Conservation (phyloP, 2,329 filamentous ascomycete genomes). For the Leptodontidium sp. region DNA sequence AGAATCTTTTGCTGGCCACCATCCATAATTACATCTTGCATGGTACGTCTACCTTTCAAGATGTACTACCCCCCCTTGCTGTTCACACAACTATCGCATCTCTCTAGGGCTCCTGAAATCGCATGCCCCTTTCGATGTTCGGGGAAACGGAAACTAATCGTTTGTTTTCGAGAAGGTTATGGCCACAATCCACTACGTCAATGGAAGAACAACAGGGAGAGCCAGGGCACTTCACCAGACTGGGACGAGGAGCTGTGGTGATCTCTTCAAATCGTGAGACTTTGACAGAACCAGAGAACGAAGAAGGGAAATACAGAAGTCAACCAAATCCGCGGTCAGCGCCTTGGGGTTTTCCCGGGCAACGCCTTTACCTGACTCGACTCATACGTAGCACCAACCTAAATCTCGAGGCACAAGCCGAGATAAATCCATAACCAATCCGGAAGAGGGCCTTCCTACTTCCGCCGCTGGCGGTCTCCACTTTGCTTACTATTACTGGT, state of each 20-base stretch:
- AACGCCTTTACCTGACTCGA: no score
- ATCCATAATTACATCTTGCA: slow-evolving; percentile 23
- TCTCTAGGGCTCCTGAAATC: background rate
- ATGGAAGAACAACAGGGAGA: background rate
- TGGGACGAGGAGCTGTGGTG: slow-evolving; percentile 13
- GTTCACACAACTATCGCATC: no score
- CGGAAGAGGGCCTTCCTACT: background rate
- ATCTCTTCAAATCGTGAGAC: no score
- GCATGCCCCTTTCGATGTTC: background rate
- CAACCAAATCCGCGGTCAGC: no score
- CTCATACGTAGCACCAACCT: no score
- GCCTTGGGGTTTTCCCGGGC: no score
- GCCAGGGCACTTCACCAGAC: background rate
- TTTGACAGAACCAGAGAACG: no score
- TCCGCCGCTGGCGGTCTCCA: no score
- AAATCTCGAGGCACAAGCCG: background rate
- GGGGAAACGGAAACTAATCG: background rate
- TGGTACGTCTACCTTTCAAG: background rate
- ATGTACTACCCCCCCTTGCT: no score
- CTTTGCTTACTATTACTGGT: no score
- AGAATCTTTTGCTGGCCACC: background rate
- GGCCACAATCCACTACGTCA: slow-evolving; percentile 2
- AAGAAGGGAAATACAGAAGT: no score
- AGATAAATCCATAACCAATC: no score
- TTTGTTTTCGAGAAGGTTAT: background rate